Base-by-base conservation (phyloP, 2,329 filamentous ascomycete species). In the Diaporthe ampelina region DNA sequence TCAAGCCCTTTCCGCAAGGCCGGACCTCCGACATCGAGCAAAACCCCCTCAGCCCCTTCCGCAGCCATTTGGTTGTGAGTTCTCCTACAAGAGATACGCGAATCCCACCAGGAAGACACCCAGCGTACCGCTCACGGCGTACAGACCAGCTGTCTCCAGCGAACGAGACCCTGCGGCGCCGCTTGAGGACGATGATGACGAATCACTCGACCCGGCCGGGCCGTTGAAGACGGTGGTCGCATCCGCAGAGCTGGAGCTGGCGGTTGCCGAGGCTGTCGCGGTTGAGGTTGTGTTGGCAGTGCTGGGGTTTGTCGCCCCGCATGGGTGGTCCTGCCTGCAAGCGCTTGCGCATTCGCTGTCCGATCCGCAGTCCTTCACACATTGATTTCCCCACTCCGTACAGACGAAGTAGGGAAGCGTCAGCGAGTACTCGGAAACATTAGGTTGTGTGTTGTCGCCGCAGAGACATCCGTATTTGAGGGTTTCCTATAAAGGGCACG, bases 331-430 rank as follows among this genome's bases (percentile, higher is more conserved):
- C 78, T 89, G 79, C 72, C 89, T 87, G 85, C 94, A 95, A 72
- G 83, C 78, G 74, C 84, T 83, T n/a, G 88, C 82, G 81, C 94
- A 95, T n/a, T 79, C 76, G 78, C 87, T 87, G 83, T 92, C 86
- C 76, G 84, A 81, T 45, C 83, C 85, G 83, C 93, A 95, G 74
- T 76, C 83, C 2, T 77, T 80, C 17, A 93, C 91, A 81, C 93
- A 95, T 83, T 94, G 90, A 81, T 86, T 91, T 78, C 90, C 92
- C 88, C 89, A 94, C 83, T 93, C 88, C 61, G 88, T 88, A 88
- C 94, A 97, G 79, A 91, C 88, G 85, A 92, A 94, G 88, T 91
- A 96, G 45, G 94, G 94, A 35, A 97, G 86, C 1, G 94, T 95
- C 78, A 94, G 88, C 26, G 92, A 92, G 88, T 93, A 97, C 83